Base-by-base conservation (phyloP, 352 stramenopile species). In the Saprolegnia parasitica region DNA sequence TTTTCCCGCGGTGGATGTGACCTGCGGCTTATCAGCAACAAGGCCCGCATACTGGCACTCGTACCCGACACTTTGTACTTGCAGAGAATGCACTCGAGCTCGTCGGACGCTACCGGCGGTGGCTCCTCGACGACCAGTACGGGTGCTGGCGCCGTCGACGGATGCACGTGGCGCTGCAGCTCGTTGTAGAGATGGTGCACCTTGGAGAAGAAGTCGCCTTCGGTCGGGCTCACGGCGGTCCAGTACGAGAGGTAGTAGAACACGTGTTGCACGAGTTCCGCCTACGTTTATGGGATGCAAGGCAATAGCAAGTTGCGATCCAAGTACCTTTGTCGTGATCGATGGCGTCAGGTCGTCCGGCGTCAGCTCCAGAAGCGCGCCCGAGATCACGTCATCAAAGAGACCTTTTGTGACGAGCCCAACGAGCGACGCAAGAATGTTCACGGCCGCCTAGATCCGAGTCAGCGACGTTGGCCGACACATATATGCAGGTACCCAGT, bases 231-330 rank as follows among this genome's bases (percentile, higher is more conserved):
- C 4, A 90, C 83, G 18, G 74, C 77, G 49, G 87, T 79, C 16
- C 91, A 65, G 49, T 90, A 93, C 62, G 86, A 71, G n/a, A 93
- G 55, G 74, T 88, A 88, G 68, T 93, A 93, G 39, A 81, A 74
- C 9, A 91, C 9, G 65, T 89, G 83, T 0, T 83, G 77, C 0
- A 91, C 56, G 50, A 93, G 68, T 5, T 73, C 71, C 71, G 47
- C 16, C 62, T 68, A 20, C 18, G 21, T 18, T 6, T 8, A 47
- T 39, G 4, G 18, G 8, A 20, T 29, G 35, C 23, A 32, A 57
- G 50, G 26, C 40, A 4, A 26, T 1, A 32, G 24, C 21, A 21
- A 21, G 35, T 67, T 11, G 26, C 5, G 29, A 35, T 35, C 29
- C 5, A 6, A 35, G 62, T 70, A 70, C 63, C 54, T 70, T 61